Evolutionary conservation across 306 rosid genomes (phyloP).

Genomic region (Dryas octopetala): DNA sequence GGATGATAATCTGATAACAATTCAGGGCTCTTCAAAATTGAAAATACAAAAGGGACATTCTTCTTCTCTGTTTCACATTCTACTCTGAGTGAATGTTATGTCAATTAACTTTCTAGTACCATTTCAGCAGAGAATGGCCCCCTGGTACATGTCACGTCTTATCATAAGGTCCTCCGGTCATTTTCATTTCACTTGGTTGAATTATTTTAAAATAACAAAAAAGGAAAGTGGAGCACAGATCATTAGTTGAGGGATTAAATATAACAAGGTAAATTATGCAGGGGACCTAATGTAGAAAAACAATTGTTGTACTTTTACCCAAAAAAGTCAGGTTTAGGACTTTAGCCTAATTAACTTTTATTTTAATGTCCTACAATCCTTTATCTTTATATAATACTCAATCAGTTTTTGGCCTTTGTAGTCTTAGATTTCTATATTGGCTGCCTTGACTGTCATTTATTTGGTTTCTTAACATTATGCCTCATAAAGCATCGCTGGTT

Average conservation of each 20-base stretch:
- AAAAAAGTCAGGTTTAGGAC: neutral
- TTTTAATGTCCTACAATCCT: neutral
- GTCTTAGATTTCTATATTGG: conserved; percentile 7
- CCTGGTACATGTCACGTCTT: neutral
- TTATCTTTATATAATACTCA: neutral
- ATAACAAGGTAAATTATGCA: neutral
- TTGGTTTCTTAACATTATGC: neutral
- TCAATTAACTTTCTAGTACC: neutral
- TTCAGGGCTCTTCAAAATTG: neutral
- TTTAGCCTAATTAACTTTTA: neutral
- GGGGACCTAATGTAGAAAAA: neutral
- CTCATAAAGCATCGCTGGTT: neutral
- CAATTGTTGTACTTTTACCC: neutral
- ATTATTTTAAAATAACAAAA: neutral
- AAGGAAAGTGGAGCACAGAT: neutral
- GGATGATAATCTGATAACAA: conserved; percentile 5
- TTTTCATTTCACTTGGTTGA: neutral
- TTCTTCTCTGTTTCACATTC: conserved; percentile 1
- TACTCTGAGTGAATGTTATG: neutral
- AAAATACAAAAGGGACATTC: neutral
- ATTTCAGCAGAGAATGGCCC: conserved; percentile 1
- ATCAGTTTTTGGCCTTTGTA: neutral
- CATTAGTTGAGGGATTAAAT: neutral
- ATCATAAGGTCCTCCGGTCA: neutral
- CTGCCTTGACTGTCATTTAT: neutral